phyloP scores from a whole-genome alignment of 805 yeast genomes.

The Kodamaea laetipori region DNA sequence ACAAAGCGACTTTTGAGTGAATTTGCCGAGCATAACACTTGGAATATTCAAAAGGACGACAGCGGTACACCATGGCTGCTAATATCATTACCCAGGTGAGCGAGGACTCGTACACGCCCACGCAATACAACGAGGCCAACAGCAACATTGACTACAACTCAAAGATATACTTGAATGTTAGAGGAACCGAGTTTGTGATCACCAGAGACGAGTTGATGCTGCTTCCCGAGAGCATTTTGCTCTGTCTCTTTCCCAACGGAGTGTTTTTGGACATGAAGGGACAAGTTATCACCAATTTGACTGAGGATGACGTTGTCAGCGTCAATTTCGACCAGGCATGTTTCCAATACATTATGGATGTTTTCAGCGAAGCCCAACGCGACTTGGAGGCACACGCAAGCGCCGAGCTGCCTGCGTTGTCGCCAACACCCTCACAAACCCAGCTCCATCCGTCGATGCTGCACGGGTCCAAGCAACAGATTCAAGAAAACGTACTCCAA shows the following conservation, averaged over 20 bases:
- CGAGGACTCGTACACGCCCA: constrained; percentile 31
- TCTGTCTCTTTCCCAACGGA: constrained; percentile 89
- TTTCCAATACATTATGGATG: constrained; percentile 76
- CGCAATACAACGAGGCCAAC: constrained; percentile 24
- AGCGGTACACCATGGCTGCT: constrained; percentile 34
- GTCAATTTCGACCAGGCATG: constrained; percentile 88
- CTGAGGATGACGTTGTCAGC: constrained; percentile 76
- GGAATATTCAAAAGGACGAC: no score
- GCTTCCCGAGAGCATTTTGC: constrained; percentile 83
- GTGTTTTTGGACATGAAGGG: constrained; percentile 79
- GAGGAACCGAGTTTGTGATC: constrained; percentile 73
- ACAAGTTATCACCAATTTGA: constrained; percentile 72
- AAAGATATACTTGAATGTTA: constrained; percentile 71
- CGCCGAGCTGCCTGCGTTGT: constrained; percentile 33
- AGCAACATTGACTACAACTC: constrained; percentile 58
- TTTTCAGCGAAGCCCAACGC: constrained; percentile 68
- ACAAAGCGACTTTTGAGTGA: neutral
- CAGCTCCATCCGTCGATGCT: constrained; percentile 17
- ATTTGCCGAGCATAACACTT: no score
- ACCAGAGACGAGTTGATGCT: constrained; percentile 89
- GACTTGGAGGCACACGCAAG: constrained; percentile 42
- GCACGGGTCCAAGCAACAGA: constrained; percentile 26
- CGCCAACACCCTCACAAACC: constrained; percentile 5
- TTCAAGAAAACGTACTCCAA: constrained; percentile 55
- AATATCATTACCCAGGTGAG: constrained; percentile 74